Conservation (phyloP, 2,329 filamentous ascomycete species). For the Colletotrichum aenigma region DNA sequence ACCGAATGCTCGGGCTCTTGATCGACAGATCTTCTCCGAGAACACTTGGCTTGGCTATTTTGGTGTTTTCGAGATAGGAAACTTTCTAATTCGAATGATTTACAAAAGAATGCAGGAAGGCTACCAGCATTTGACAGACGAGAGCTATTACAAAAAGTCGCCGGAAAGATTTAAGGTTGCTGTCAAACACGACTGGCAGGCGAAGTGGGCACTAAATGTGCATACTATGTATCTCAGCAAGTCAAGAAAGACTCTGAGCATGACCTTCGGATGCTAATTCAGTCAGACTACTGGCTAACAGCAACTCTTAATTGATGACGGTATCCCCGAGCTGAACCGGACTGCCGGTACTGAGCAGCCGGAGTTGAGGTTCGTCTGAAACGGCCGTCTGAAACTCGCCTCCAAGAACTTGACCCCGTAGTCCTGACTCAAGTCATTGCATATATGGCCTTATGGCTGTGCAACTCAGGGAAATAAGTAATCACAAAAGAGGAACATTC, state of each 20-base stretch:
- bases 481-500: not conserved
- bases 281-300: not conserved
- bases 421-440: not conserved
- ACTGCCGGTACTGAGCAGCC: not conserved
- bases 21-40: not conserved
- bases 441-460: not conserved
- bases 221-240: not conserved
- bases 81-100: not conserved
- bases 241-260: not conserved
- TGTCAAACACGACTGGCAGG: not conserved
- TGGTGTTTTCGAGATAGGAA: not conserved
- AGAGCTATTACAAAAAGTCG: not conserved
- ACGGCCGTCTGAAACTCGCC: not conserved
- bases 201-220: not conserved
- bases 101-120: not conserved
- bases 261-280: not conserved
- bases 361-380: not conserved
- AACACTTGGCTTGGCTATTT: not conserved
- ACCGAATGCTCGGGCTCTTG: not conserved
- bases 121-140: not conserved
- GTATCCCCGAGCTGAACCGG: not conserved
- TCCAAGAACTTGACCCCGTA: not conserved
- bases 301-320: not conserved
- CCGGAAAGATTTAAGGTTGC: not conserved
- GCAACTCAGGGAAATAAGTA: not conserved